Percentiles rank a stretch among this genome's conserved stretches.
phyloP scores from a whole-genome alignment of 78 protist genomes.

The Isochrysis galbana region DNA sequence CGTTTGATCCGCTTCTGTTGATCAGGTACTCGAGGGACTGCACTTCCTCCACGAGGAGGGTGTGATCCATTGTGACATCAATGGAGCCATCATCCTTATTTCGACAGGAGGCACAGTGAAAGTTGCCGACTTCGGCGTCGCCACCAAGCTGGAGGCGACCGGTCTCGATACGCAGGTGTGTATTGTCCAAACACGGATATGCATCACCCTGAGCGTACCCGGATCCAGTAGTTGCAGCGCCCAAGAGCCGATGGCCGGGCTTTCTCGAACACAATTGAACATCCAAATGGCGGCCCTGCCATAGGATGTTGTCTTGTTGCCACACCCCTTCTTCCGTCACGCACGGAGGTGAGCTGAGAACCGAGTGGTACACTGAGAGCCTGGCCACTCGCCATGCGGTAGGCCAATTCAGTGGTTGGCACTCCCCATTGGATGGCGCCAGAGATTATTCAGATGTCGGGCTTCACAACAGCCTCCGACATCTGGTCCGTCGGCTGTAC shows the following conservation, averaged over 20 bases:
- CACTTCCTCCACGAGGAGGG: slow-evolving; percentile 87
- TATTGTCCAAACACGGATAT: too few relatives aligned
- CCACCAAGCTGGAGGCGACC: slow-evolving; percentile 68
- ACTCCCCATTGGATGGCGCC: slow-evolving; percentile 99
- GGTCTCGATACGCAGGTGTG: background rate
- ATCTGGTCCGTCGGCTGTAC: slow-evolving; percentile 96
- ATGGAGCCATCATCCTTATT: slow-evolving; percentile 50
- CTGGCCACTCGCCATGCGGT: background rate
- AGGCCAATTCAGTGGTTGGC: slow-evolving; percentile 81
- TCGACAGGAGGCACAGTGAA: slow-evolving; percentile 47
- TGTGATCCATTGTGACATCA: slow-evolving; percentile 63
- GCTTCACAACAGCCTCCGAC: slow-evolving; percentile 82
- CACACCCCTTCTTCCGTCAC: too few relatives aligned
- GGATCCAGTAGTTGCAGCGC: too few relatives aligned
- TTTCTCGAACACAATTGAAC: too few relatives aligned
- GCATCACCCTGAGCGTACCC: too few relatives aligned
- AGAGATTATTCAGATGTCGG: slow-evolving; percentile 86
- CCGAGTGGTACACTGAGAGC: too few relatives aligned
- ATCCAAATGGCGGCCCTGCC: too few relatives aligned
- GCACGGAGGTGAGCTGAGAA: too few relatives aligned
- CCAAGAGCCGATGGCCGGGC: too few relatives aligned
- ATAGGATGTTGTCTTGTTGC: too few relatives aligned
- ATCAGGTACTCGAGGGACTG: slow-evolving; percentile 84
- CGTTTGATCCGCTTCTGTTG: too few relatives aligned
- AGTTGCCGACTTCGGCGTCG: slow-evolving; percentile 94